These are phyloP conservation scores for Pugionium dolabratum DNA, from an alignment of 345 rosid genomes.

Conservation along the genomic window DNA sequence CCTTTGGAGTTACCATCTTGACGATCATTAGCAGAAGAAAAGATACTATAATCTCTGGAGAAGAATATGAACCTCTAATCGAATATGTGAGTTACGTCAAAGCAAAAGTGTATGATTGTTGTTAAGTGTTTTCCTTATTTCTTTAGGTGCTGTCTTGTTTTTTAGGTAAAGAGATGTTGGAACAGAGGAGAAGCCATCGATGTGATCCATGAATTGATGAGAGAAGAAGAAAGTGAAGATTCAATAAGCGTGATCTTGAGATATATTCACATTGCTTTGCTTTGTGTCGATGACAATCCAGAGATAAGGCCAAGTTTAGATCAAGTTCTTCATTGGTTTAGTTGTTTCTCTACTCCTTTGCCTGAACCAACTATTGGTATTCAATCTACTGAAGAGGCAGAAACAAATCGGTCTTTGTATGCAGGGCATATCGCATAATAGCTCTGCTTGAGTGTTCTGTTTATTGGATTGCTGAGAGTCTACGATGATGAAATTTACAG, in stretches of 20 bases:
- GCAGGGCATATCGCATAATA: neutral
- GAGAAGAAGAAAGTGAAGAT: conserved; percentile 13
- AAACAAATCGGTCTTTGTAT: conserved; percentile 9
- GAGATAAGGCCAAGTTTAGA: conserved; percentile 32
- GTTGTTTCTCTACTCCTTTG: conserved; percentile 27
- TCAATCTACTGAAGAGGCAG: conserved; percentile 17
- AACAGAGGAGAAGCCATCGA: conserved; percentile 27
- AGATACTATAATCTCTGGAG: neutral
- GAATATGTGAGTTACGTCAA: conserved; percentile 21
- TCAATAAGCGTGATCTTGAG: conserved; percentile 28
- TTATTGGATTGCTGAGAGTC: too few relatives aligned
- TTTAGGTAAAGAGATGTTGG: conserved; percentile 15
- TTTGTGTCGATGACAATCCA: conserved; percentile 22
- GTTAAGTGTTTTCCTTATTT: neutral
- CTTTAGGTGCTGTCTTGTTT: neutral
- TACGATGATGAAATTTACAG: too few relatives aligned
- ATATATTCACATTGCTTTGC: conserved; percentile 32
- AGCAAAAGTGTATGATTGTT: neutral
- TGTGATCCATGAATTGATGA: conserved; percentile 26
- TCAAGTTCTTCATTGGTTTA: conserved; percentile 34
- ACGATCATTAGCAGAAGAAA: conserved; percentile 21
- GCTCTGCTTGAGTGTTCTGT: too few relatives aligned
- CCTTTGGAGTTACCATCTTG: conserved; percentile 36
- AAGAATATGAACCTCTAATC: neutral
- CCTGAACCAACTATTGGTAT: conserved; percentile 12